phyloP scores from a whole-genome alignment of 257 asterid species.

The Gynochthodes officinalis region DNA sequence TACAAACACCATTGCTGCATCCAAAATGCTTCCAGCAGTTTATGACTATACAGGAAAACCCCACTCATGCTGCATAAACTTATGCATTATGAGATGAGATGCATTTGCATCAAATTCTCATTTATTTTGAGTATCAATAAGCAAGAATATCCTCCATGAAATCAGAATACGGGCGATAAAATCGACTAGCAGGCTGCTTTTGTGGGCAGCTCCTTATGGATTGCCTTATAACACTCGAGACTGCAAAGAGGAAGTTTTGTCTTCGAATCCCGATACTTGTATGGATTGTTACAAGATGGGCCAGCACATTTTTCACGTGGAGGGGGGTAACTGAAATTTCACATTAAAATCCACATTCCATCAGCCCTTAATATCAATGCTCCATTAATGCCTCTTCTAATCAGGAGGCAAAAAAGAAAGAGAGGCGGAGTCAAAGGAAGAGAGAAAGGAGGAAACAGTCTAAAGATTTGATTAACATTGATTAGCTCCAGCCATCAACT shows the following conservation, averaged over 20 bases:
- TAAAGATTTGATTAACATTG: background rate
- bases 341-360: slow-evolving; percentile 18
- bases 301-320: slow-evolving; percentile 93
- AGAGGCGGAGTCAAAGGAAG: background rate
- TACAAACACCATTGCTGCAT: background rate
- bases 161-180: background rate
- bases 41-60: background rate
- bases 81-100: background rate
- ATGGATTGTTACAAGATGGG: slow-evolving; percentile 75
- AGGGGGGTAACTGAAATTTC: slow-evolving; percentile 76
- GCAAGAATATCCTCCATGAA: slow-evolving; percentile 15
- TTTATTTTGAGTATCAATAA: background rate
- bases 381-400: background rate
- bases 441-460: background rate
- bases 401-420: background rate
- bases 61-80: background rate
- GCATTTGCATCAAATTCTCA: background rate
- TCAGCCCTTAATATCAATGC: background rate
- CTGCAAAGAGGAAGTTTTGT: slow-evolving; percentile 93
- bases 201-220: slow-evolving; percentile 38
- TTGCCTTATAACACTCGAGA: slow-evolving; percentile 87
- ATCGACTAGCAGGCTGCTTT: slow-evolving; percentile 43
- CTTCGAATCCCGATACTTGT: slow-evolving; percentile 92
- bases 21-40: slow-evolving; percentile 8
- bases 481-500: background rate